phyloP scores from a whole-genome alignment of 139 green algal species.

The Micractinium sp. region DNA sequence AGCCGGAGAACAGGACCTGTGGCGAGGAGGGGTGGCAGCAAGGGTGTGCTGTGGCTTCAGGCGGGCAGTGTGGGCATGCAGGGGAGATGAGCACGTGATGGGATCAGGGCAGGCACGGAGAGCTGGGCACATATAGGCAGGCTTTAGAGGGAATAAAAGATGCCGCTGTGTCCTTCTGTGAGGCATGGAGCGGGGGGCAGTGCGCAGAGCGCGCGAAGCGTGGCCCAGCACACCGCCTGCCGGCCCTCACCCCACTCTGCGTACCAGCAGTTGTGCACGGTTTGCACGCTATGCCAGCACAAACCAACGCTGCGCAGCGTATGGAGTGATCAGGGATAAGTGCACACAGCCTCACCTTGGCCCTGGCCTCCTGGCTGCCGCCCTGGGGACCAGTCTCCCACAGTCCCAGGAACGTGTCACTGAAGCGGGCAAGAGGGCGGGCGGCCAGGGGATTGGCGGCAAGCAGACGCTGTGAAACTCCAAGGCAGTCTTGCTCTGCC shows the following conservation, averaged over 20 bases:
- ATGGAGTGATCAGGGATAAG: neutral
- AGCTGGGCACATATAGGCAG: neutral
- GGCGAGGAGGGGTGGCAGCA: neutral
- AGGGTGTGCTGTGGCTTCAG: neutral
- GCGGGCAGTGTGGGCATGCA: neutral
- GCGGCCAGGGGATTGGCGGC: neutral
- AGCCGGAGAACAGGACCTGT: conserved; percentile 22
- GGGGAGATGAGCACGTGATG: neutral
- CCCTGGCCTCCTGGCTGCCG: neutral
- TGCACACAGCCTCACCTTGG: conserved; percentile 1
- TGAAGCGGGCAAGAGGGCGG: neutral
- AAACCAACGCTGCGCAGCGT: neutral
- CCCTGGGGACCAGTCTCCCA: neutral
- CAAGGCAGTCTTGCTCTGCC: too few species aligned
- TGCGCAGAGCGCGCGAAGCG: neutral
- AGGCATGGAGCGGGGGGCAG: too few species aligned
- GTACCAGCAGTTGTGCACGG: too few species aligned
- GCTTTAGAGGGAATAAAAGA: too few species aligned
- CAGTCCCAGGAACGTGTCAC: conserved; percentile 21
- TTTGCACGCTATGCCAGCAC: neutral
- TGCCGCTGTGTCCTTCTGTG: too few species aligned
- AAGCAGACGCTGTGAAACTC: neutral
- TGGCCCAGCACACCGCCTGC: neutral
- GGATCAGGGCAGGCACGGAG: neutral
- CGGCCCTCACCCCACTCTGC: too few species aligned